Conservation (phyloP, 1,139 yeast species). For the Candida frijolesensis region DNA sequence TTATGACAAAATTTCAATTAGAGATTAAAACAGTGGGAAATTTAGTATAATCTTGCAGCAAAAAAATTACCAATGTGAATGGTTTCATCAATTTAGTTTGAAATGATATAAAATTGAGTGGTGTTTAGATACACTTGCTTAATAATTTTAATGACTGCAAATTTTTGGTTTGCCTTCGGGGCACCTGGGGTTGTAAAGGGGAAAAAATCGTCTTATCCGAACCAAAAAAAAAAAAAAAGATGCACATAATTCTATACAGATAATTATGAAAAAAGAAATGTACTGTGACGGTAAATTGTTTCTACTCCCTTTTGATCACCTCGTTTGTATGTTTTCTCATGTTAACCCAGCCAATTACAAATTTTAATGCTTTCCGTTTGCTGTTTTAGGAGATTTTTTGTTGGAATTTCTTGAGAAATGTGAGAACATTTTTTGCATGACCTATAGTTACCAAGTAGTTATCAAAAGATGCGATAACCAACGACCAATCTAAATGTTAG, state of each 20-base stretch:
- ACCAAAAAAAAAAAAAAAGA: not conserved
- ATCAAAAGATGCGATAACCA: not conserved
- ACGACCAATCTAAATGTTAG: not conserved
- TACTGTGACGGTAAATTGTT: not conserved
- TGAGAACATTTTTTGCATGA: not conserved
- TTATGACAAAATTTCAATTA: not conserved
- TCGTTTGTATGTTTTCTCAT: not conserved
- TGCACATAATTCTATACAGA: too few species aligned
- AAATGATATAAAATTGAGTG: not conserved
- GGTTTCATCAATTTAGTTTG: not conserved
- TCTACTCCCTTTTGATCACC: not conserved
- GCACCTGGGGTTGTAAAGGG: not conserved
- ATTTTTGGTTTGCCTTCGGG: constrained; percentile 1
- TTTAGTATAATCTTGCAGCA: not conserved
- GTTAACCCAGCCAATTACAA: too few species aligned
- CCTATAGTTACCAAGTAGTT: not conserved
- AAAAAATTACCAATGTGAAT: not conserved
- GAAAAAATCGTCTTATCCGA: not conserved
- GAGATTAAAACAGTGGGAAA: not conserved
- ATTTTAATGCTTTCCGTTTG: not conserved
- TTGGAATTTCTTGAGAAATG: not conserved
- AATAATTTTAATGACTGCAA: constrained; percentile 14
- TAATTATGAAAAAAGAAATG: not conserved
- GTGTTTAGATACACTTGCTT: constrained; percentile 2
- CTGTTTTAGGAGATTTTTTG: not conserved